Evolutionary conservation across 1,284 basidiomycete genomes (phyloP), one percentile per base, ranked within the genome.

Genomic region (Tremellales sp.): DNA sequence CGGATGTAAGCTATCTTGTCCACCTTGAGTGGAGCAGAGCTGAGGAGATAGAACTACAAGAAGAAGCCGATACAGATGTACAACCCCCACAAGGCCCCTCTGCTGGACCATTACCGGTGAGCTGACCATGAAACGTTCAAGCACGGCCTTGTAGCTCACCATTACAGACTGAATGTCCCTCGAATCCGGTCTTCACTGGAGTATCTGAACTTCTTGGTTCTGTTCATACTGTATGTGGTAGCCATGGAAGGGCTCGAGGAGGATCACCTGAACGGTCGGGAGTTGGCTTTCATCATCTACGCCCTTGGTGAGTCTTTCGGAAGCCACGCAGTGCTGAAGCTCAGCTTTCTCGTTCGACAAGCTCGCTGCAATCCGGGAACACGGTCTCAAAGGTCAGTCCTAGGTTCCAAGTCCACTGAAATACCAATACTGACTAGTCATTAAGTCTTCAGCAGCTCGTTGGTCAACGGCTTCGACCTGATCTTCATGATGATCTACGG

Each of bases 351-450:
- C 87, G 0, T 77, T 97, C 4, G 92, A 97, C 69, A 94, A 93
- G 68, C 76, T 92, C 12, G 92, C 92, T 8, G 85, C 90, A 3
- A 88, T 94, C 82, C 87, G 94, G 67, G 92, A 96, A 68, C 91
- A 92, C 65, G 91, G 92, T 1, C 81, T 94, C 46, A 84, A 81
- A 80, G 72, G 72, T 71, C 40, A 40, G 65, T 45, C 13, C 13
- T 26, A 53, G 53, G 17, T 59, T 56, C 39, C 50, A 51, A 7
- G 49, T 52, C 21, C 12, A 31, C 17, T 22, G 26, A 15, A 15
- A 1, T 29, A 2, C 17, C 13, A 17, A 11, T 41, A 22, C 26
- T 3, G 31, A 36, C 29, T 24, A 24, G 26, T 44, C 39, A 41
- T 46, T 10, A 56, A 76, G 65, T 75, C 17, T 57, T 64, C 46